These are phyloP conservation scores for Tricholoma terreum DNA, from an alignment of 768 basidiomycete genomes.

Conservation along the genomic window DNA sequence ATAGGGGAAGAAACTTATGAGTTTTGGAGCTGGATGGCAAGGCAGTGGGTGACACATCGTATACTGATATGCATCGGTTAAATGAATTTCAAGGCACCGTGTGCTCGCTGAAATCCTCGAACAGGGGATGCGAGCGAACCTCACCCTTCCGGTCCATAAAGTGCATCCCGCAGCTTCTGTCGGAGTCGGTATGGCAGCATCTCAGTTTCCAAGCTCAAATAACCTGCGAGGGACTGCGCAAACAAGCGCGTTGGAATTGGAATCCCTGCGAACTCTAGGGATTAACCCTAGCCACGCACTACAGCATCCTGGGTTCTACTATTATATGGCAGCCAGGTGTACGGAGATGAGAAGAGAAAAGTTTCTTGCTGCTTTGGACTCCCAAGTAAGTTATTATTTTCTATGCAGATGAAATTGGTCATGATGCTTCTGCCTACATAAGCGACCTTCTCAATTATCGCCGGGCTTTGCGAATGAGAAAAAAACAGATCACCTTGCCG, in stretches of 20 bases:
- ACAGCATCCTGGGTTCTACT: conserved; percentile 92
- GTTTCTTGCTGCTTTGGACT: conserved; percentile 57
- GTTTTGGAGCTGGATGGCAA: conserved; percentile 95
- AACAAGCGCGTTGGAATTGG: conserved; percentile 41
- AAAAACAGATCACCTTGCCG: conserved; percentile 83
- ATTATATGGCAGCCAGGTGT: conserved; percentile 83
- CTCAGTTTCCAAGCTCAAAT: conserved; percentile 7
- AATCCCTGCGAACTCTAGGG: conserved; percentile 60
- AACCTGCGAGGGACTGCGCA: conserved; percentile 6
- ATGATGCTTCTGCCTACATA: conserved; percentile 2
- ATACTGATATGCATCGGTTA: neutral
- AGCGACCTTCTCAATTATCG: conserved; percentile 39
- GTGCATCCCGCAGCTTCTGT: conserved; percentile 35
- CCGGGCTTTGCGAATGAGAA: conserved; percentile 88
- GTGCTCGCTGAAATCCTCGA: conserved; percentile 90
- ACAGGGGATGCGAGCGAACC: conserved; percentile 63
- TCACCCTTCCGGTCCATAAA: conserved; percentile 58
- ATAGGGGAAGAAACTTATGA: conserved; percentile 97
- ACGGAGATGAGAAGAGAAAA: conserved; percentile 72
- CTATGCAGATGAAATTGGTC: neutral
- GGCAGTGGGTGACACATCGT: conserved; percentile 60
- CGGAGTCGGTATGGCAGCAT: conserved; percentile 14
- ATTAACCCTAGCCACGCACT: conserved; percentile 79
- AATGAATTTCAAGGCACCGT: conserved; percentile 58
- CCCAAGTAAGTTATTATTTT: conserved; percentile 43